Conservation (phyloP, 2,329 filamentous ascomycete genomes). For the Fusarium sp. region DNA sequence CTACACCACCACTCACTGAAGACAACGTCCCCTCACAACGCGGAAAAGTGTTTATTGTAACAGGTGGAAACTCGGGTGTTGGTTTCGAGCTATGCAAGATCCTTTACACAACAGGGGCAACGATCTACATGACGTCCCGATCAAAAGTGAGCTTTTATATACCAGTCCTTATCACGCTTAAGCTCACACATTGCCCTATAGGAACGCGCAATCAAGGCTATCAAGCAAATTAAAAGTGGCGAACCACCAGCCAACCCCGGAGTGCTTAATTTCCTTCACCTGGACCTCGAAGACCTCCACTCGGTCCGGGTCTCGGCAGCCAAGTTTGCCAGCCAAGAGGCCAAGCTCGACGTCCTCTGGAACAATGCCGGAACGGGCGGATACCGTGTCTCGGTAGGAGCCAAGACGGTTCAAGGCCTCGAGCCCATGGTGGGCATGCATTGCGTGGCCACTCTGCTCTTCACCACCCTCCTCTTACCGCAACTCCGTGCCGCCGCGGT, state of each 20-base stretch:
- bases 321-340: slow-evolving; percentile 52
- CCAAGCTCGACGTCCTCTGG: slow-evolving; percentile 56
- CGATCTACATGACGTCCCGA: slow-evolving; percentile 65
- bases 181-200: not conserved
- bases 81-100: slow-evolving; percentile 64
- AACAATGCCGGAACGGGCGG: slow-evolving; percentile 50
- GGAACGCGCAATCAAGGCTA: slow-evolving; percentile 43
- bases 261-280: slow-evolving; percentile 48
- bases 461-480: slow-evolving; percentile 51
- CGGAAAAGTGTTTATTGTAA: slow-evolving; percentile 60
- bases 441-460: slow-evolving; percentile 49
- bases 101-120: slow-evolving; percentile 64
- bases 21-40: slow-evolving; percentile 41
- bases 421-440: slow-evolving; percentile 51
- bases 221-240: slow-evolving; percentile 43
- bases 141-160: slow-evolving; percentile 32
- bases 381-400: slow-evolving; percentile 18
- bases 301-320: slow-evolving; percentile 54
- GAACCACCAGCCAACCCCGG: slow-evolving; percentile 20
- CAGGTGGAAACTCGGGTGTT: slow-evolving; percentile 54
- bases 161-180: not conserved
- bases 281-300: slow-evolving; percentile 57
- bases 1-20: slow-evolving; percentile 43
- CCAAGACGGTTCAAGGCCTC: slow-evolving; percentile 45
- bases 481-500: slow-evolving; percentile 48